These are phyloP conservation scores for Parastagonospora nodorum DNA, from an alignment of 2,329 filamentous ascomycete species.

Conservation along the genomic window DNA sequence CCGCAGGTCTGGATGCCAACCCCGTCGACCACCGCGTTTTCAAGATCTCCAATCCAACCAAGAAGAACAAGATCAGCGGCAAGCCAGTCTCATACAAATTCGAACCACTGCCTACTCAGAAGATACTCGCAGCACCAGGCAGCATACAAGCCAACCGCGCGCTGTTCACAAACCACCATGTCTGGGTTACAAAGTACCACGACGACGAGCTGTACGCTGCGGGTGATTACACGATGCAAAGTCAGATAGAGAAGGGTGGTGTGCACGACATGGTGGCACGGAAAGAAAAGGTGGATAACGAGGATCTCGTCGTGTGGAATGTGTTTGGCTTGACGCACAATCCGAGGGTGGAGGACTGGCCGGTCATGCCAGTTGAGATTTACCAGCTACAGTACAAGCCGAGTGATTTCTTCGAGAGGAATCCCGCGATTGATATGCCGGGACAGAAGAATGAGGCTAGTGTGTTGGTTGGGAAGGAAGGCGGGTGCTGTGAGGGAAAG, in stretches of 20 bases:
- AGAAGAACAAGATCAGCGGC: conserved; percentile 52
- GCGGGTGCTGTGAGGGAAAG: conserved; percentile 18
- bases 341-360: conserved; percentile 57
- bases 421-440: conserved; percentile 60
- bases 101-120: conserved; percentile 54
- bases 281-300: conserved; percentile 49
- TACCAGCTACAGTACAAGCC: conserved; percentile 56
- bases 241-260: conserved; percentile 50
- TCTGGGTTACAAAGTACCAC: conserved; percentile 60
- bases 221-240: conserved; percentile 55
- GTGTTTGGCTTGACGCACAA: conserved; percentile 59
- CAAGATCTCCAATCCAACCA: conserved; percentile 58
- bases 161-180: conserved; percentile 56
- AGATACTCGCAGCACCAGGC: conserved; percentile 53
- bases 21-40: conserved; percentile 60
- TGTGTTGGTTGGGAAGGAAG: conserved; percentile 35
- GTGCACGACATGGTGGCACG: conserved; percentile 52
- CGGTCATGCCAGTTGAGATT: conserved; percentile 57
- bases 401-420: conserved; percentile 59
- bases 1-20: conserved; percentile 59
- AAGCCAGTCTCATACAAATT: conserved; percentile 57
- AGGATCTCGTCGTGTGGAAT: conserved; percentile 57
- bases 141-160: conserved; percentile 54
- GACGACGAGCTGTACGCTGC: conserved; percentile 59
- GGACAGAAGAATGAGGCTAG: conserved; percentile 36